Percentiles rank a stretch among this genome's conserved stretches.
phyloP scores from a whole-genome alignment of 768 basidiomycete genomes.

The Hortiboletus flavorubellus region DNA sequence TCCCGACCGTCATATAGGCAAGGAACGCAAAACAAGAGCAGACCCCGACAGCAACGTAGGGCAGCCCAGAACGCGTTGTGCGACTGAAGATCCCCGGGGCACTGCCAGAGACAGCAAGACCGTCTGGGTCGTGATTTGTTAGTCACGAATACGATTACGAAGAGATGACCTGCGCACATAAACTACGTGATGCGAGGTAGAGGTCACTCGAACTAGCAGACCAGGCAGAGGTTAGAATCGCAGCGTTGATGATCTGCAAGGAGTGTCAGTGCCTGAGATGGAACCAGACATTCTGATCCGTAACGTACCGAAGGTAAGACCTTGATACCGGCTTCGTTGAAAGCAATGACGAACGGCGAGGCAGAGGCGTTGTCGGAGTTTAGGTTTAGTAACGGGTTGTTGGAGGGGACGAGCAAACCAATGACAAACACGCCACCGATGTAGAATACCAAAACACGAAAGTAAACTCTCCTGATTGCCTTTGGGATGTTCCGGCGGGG shows the following conservation, averaged over 20 bases:
- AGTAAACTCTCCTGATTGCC: conserved; percentile 44
- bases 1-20: conserved; percentile 40
- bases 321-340: conserved; percentile 53
- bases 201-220: conserved; percentile 40
- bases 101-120: conserved; percentile 49
- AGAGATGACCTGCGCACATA: conserved; percentile 26
- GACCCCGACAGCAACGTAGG: conserved; percentile 38
- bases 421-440: conserved; percentile 44
- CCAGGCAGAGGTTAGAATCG: conserved; percentile 44
- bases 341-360: conserved; percentile 59
- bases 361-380: conserved; percentile 39
- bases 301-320: conserved; percentile 45
- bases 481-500: conserved; percentile 43
- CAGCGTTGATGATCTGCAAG: conserved; percentile 35
- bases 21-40: conserved; percentile 34
- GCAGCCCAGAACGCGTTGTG: conserved; percentile 40
- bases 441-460: conserved; percentile 37
- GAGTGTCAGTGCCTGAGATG: neutral
- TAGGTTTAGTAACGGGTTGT: conserved; percentile 40
- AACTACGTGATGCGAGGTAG: conserved; percentile 37
- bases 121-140: conserved; percentile 39
- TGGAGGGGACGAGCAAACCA: conserved; percentile 48
- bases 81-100: conserved; percentile 51
- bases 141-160: neutral
- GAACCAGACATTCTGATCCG: neutral